Percentiles rank a stretch among this genome's conserved stretches.
Conservation (phyloP, 768 basidiomycete genomes). For the Tulasnella sp. region DNA sequence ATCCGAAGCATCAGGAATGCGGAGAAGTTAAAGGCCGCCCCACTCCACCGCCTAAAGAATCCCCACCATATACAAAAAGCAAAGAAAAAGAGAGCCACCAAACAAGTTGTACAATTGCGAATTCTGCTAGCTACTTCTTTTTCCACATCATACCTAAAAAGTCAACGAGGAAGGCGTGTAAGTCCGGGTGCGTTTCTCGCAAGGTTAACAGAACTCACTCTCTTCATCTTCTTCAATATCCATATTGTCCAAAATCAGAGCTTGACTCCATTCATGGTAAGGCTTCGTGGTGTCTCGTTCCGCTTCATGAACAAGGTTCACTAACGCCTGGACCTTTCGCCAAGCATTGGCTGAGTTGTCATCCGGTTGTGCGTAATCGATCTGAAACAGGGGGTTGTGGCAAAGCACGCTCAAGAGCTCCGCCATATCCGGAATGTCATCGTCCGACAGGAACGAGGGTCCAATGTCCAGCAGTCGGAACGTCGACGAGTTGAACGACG, state of each 20-base stretch:
- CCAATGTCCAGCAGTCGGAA: neutral
- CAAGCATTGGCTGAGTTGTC: neutral
- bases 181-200: too few species aligned
- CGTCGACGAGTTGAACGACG: neutral
- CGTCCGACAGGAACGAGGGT: neutral
- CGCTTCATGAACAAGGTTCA: neutral
- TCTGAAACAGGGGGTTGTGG: neutral
- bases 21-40: too few species aligned
- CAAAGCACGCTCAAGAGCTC: neutral
- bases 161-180: too few species aligned
- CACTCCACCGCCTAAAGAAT: too few species aligned
- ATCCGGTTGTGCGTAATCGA: neutral
- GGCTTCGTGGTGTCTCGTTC: neutral
- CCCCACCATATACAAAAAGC: too few species aligned
- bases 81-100: too few species aligned
- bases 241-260: neutral
- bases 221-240: neutral
- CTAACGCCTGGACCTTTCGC: neutral
- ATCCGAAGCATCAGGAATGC: too few species aligned
- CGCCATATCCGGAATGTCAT: neutral
- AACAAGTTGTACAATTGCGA: too few species aligned
- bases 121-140: too few species aligned
- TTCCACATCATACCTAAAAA: too few species aligned
- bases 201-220: too few species aligned
- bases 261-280: neutral